Evolutionary conservation across 2,329 filamentous ascomycete species (phyloP).

Genomic region (Colletotrichum sp.): DNA sequence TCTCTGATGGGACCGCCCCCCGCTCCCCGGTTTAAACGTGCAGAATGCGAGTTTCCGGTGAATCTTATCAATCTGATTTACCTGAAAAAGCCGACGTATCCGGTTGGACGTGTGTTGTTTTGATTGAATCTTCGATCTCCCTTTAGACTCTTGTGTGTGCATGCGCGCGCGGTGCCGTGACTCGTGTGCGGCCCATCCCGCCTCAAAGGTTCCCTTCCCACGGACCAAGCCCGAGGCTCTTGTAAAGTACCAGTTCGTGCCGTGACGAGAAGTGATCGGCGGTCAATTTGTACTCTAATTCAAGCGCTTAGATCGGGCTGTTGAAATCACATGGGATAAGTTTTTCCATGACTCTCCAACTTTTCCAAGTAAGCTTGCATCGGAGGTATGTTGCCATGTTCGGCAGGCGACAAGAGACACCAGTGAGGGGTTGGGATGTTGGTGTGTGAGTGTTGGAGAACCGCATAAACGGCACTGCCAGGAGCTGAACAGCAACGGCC

Average conservation of each 20-base stretch:
- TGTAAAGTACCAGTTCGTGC: neutral
- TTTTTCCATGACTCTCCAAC: neutral
- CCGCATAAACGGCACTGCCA: neutral
- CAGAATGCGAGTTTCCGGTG: neutral
- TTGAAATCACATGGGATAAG: neutral
- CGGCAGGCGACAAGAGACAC: neutral
- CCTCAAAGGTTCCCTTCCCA: neutral
- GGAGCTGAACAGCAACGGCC: neutral
- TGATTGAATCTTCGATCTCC: neutral
- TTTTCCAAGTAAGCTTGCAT: neutral
- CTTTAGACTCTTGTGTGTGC: neutral
- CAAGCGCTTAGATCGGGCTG: neutral
- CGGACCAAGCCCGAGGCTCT: neutral
- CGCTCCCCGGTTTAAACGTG: neutral
- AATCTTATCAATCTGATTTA: neutral
- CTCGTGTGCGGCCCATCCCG: neutral
- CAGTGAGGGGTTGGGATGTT: neutral
- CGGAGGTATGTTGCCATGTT: slow-evolving; percentile 10
- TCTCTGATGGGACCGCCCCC: neutral
- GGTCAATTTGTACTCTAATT: neutral
- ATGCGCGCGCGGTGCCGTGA: neutral
- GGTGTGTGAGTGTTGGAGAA: neutral
- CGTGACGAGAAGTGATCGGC: neutral
- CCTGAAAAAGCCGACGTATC: neutral
- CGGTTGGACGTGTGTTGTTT: neutral